phyloP scores from a whole-genome alignment of 768 basidiomycete species.

The Lentinula aciculospora region DNA sequence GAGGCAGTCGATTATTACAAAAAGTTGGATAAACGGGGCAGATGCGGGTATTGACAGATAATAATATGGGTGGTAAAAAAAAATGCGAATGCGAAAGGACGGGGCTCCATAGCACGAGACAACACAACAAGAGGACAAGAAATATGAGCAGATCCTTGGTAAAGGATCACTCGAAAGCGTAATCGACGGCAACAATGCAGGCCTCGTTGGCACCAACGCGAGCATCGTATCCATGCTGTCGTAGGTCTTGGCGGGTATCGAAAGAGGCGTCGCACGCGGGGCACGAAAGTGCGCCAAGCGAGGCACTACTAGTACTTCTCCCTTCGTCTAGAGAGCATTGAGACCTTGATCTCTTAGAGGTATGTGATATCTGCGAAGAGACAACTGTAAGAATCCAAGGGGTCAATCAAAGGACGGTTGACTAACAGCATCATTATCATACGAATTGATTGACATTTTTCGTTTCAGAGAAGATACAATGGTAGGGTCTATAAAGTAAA shows the following conservation, averaged over 20 bases:
- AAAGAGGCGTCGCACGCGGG: constrained; percentile 73
- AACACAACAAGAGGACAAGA: neutral
- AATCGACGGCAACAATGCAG: constrained; percentile 68
- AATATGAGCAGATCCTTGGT: neutral
- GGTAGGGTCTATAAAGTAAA: constrained; percentile 18
- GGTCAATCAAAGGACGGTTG: neutral
- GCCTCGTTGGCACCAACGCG: constrained; percentile 52
- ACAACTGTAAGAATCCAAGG: constrained; percentile 13
- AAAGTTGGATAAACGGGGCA: neutral
- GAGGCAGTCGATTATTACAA: constrained; percentile 21
- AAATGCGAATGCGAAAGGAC: neutral
- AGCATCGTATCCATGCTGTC: constrained; percentile 52
- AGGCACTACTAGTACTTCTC: constrained; percentile 20
- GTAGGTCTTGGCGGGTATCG: constrained; percentile 49
- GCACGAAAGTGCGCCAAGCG: constrained; percentile 55
- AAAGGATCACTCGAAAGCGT: constrained; percentile 53
- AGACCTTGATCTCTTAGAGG: constrained; percentile 52
- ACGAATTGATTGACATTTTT: constrained; percentile 33
- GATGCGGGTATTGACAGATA: neutral
- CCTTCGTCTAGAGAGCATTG: constrained; percentile 28
- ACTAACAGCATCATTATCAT: constrained; percentile 34
- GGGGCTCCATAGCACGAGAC: neutral
- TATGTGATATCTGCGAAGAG: constrained; percentile 38
- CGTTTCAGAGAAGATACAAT: constrained; percentile 39
- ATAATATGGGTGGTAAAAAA: neutral